These are phyloP conservation scores for Ciborinia camelliae DNA, from an alignment of 2,329 filamentous ascomycete genomes.

Conservation along the genomic window DNA sequence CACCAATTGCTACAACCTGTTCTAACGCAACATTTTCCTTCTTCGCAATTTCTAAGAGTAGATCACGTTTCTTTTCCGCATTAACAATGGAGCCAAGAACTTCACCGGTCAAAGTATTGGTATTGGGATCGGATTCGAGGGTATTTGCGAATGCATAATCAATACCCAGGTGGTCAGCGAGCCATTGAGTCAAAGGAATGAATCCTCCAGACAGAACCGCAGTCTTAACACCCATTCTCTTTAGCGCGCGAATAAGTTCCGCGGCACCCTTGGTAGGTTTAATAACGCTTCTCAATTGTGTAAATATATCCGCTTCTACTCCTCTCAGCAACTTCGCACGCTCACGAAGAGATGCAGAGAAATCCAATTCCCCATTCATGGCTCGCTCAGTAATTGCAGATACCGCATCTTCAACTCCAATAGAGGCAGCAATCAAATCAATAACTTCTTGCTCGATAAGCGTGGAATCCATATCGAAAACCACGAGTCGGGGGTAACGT, in stretches of 20 bases:
- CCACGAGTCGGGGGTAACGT: slow-evolving; percentile 77
- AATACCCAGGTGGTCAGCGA: slow-evolving; percentile 75
- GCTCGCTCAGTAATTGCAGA: slow-evolving; percentile 87
- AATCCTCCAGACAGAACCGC: slow-evolving; percentile 93
- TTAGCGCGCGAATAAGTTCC: slow-evolving; percentile 70
- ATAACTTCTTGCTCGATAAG: slow-evolving; percentile 97
- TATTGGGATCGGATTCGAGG: slow-evolving; percentile 59
- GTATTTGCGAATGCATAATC: slow-evolving; percentile 90
- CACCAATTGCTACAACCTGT: slow-evolving; percentile 71
- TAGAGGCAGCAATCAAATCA: slow-evolving; percentile 82
- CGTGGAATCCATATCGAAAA: slow-evolving; percentile 99
- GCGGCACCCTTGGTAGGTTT: slow-evolving; percentile 78
- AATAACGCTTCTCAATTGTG: slow-evolving; percentile 69
- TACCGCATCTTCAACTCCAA: slow-evolving; percentile 79
- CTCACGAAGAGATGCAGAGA: slow-evolving; percentile 76
- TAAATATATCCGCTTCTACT: slow-evolving; percentile 73
- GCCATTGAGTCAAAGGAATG: slow-evolving; percentile 81
- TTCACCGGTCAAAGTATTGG: slow-evolving; percentile 63
- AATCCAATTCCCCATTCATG: slow-evolving; percentile 95
- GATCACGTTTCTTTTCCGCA: slow-evolving; percentile 68
- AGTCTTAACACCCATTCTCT: slow-evolving; percentile 76
- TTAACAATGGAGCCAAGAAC: slow-evolving; percentile 71
- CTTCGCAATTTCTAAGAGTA: slow-evolving; percentile 66
- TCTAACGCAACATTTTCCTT: slow-evolving; percentile 63
- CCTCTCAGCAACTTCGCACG: slow-evolving; percentile 79